Base-by-base conservation (phyloP, 257 asterid genomes). In the Apocynum venetum region DNA sequence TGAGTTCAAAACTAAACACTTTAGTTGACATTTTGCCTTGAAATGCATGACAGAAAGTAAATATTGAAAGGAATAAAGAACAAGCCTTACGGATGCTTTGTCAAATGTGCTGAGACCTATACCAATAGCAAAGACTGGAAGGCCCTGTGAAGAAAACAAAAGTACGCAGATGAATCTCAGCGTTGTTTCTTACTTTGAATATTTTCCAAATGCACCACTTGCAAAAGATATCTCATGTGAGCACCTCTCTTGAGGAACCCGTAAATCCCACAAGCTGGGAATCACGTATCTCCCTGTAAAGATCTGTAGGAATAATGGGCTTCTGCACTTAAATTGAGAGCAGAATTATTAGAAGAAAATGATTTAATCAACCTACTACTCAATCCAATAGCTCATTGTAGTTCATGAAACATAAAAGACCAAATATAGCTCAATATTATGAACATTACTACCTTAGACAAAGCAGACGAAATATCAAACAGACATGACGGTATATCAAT, bases 91-190 rank as follows among this genome's bases (percentile, higher is more conserved):
- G 47, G 94, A 87, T 75, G 93, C 96, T 88, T 87, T 87, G 84
- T 93, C 97, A 68, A 80, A 93, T 46, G 96, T 90, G 87, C 98
- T 91, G 85, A 89, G 94, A 75, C 98, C 98, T 35, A 86, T 93
- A 25, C 98, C 98, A 41, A 84, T 13, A 65, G 91, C 94, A 76
- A 91, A 72, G 52, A 93, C 91, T 53, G 98, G 98, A 67, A 86
- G 90, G 60, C 97, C 98, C 98, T 68, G 73, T 43, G 52, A 43
- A 66, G 9, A 41, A 68, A 68, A 43, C 53, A 68, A 20, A 43
- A 68, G 35, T 19, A 68, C 36, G 43, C 48, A 17, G 13, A 40
- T 68, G 36, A 43, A 68, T 20, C 14, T 15, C 5, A 43, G 6
- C 43, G 52, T 19, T 41, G 72, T 43, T 53, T 65, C 20, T 38